Base-by-base conservation (phyloP, 805 yeast species). In the Kodamaea hsintzibuensis region DNA sequence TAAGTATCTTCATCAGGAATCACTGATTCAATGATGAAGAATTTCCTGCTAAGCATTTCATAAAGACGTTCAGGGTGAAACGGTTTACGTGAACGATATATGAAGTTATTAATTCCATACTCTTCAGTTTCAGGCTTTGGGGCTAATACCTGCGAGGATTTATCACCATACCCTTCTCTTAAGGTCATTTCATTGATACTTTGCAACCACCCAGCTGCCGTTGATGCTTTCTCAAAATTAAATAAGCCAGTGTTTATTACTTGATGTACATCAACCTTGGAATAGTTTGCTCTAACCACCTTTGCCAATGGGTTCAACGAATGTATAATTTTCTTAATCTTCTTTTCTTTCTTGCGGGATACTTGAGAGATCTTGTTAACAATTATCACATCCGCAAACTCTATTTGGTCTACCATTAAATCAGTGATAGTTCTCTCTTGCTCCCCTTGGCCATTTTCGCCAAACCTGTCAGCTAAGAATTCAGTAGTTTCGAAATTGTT, bases 41-140 rank as follows among this genome's bases (percentile, higher is more conserved):
- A 77, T 59, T 75, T 74, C 46, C 73, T 73, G 38, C 64, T 62
- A 3, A 78, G 54, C 39, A 70, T 51, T 13, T 70, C 60, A 49
- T 74, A 71, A 6, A 77, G 60, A 47, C 79, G 66, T 53, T 70
- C 73, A 9, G 81, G 82, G 57, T 78, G 81, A 58, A 78, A 78
- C 18, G 82, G 81, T 43, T 63, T 69, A 48, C 78, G 64, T 2
- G 78, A 64, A 35, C 60, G 58, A 60, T 77, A 78, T 13, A 78
- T 69, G 57, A 77, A 78, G 52, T 72, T 73, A 58, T 69, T 74
- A 35, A 78, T 76, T 38, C 79, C 79, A 59, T 77, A 78, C 56
- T 77, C 80, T 53, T 74, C 79, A 3, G 79, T 75, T 58, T 76
- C 80, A 2, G 79, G 79, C 54, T 74, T 76, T 18, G 79, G 79